Percentiles rank a stretch among this genome's conserved stretches.
These are phyloP conservation scores for Suhomyces sp. DNA, from an alignment of 805 yeast species.

Conservation along the genomic window DNA sequence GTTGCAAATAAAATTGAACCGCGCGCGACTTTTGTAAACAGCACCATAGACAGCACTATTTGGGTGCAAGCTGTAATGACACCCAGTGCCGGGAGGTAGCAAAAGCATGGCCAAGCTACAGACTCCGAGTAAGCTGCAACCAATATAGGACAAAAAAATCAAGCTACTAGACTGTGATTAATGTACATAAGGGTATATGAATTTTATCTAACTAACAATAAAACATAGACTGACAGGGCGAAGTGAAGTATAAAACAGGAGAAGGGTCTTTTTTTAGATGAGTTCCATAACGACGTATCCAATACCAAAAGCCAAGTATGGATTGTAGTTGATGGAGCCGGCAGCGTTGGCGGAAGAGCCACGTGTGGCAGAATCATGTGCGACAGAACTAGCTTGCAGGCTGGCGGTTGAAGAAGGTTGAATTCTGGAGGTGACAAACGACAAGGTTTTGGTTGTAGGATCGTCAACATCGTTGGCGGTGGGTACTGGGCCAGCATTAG, in stretches of 20 bases:
- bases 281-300: neutral
- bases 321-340: neutral
- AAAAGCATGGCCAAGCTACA: too few relatives aligned
- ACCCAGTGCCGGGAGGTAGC: too few relatives aligned
- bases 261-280: neutral
- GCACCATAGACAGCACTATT: neutral
- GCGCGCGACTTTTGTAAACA: neutral
- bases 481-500: constrained; percentile 14
- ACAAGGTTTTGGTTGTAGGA: constrained; percentile 20
- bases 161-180: too few relatives aligned
- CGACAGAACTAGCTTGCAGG: neutral
- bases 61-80: too few relatives aligned
- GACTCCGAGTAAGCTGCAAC: too few relatives aligned
- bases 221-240: neutral
- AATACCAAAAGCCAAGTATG: constrained; percentile 2
- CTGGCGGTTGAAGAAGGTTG: constrained; percentile 16
- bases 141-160: too few relatives aligned
- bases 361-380: neutral
- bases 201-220: neutral
- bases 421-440: constrained; percentile 33
- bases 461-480: constrained; percentile 16
- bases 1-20: neutral
- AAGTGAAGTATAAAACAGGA: neutral
- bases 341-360: neutral
- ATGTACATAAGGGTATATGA: neutral